Percentiles rank a stretch among this genome's conserved stretches.
These are phyloP conservation scores for Malus domestica DNA, from an alignment of 306 rosid genomes.

Conservation along the genomic window ASM211411v1 NC_041799.1:25860001-25860500, in stretches of 20 bases:
- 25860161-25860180: slow-evolving; percentile 48
- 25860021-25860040: slow-evolving; percentile 35
- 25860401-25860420: background rate
- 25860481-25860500: too few species aligned
- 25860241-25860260: slow-evolving; percentile 40
- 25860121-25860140: slow-evolving; percentile 18
- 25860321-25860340: background rate
- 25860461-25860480: too few species aligned
- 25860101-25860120: slow-evolving; percentile 33
- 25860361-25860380: background rate
- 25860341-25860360: background rate
- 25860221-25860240: slow-evolving; percentile 26
- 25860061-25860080: slow-evolving; percentile 88
- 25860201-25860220: slow-evolving; percentile 20
- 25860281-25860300: too few species aligned
- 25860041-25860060: slow-evolving; percentile 55
- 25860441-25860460: background rate
- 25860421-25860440: background rate
- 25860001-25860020: slow-evolving; percentile 19
- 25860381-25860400: background rate
- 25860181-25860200: slow-evolving; percentile 3
- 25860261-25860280: background rate
- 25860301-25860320: background rate
- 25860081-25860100: slow-evolving; percentile 68
- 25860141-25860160: slow-evolving; percentile 19